Percentiles rank a stretch among this genome's conserved stretches.
phyloP scores from a whole-genome alignment of 192 early-diverging fungal species.

The Irineochytrium annulatum region DNA sequence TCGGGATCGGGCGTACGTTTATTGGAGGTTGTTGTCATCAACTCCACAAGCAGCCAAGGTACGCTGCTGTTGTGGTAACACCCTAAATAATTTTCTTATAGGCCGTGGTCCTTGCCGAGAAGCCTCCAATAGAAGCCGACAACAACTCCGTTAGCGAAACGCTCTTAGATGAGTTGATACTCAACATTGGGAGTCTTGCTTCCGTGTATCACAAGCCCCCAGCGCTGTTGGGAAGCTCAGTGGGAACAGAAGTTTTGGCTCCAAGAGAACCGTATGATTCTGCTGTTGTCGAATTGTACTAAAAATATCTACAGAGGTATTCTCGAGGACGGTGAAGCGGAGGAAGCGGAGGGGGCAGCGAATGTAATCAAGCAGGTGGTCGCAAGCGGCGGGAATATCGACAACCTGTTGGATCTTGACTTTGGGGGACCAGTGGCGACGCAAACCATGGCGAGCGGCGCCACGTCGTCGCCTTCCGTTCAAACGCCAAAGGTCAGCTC shows the following conservation, averaged over 20 bases:
- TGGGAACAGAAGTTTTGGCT: not conserved
- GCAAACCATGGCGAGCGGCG: conserved; percentile 1
- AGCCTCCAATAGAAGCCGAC: conserved; percentile 93
- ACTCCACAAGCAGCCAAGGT: conserved; percentile 87
- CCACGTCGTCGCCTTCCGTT: conserved; percentile 6
- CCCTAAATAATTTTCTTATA: conserved; percentile 24
- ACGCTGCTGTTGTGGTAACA: not conserved
- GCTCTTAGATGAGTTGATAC: conserved; percentile 81
- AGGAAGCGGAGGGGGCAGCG: conserved; percentile 42
- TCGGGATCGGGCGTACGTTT: conserved; percentile 95
- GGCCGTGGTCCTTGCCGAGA: conserved; percentile 87
- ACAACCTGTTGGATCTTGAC: conserved; percentile 68
- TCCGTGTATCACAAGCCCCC: conserved; percentile 92
- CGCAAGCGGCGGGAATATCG: conserved; percentile 49
- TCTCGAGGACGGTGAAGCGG: conserved; percentile 38
- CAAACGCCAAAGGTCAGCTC: conserved; percentile 1
- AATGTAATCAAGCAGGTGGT: conserved; percentile 14
- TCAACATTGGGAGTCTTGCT: conserved; percentile 82
- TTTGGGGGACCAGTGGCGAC: conserved; percentile 52
- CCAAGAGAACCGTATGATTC: not conserved
- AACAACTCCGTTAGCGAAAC: conserved; percentile 67
- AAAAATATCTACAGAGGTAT: conserved; percentile 12
- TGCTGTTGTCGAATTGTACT: not conserved
- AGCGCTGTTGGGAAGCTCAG: conserved; percentile 67
- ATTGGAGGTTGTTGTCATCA: conserved; percentile 94